A percentile compares a stretch with the other conserved stretches of the same genome.
Evolutionary conservation across 2,329 filamentous ascomycete genomes (phyloP).

Genomic region (Trichoderma harzianum): DNA sequence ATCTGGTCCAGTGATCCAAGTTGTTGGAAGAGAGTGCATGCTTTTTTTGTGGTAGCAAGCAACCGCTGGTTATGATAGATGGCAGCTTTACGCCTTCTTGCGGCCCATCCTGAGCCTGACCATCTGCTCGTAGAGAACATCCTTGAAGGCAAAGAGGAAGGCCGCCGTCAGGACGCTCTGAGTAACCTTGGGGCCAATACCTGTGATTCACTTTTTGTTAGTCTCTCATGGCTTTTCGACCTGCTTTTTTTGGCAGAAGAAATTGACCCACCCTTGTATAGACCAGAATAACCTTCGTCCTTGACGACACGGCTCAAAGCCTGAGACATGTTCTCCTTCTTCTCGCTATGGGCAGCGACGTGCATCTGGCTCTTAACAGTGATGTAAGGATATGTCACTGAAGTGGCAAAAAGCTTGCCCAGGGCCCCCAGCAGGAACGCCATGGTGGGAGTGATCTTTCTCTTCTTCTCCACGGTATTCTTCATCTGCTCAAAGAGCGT

Average conservation of each 20-base stretch:
- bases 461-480: constrained; percentile 73
- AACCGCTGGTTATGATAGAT: neutral
- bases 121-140: constrained; percentile 84
- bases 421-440: constrained; percentile 89
- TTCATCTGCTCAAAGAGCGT: constrained; percentile 98
- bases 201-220: constrained; percentile 41
- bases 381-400: constrained; percentile 96
- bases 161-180: constrained; percentile 96
- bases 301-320: constrained; percentile 75
- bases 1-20: constrained; percentile 20
- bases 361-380: constrained; percentile 98
- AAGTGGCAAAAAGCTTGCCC: constrained; percentile 91
- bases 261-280: constrained; percentile 73
- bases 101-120: constrained; percentile 58
- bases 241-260: neutral
- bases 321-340: constrained; percentile 75
- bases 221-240: neutral
- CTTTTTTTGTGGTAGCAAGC: neutral
- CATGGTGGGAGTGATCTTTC: constrained; percentile 75
- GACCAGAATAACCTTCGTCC: constrained; percentile 85
- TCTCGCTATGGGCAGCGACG: constrained; percentile 73
- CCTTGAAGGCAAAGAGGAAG: constrained; percentile 97
- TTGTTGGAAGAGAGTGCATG: neutral
- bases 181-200: constrained; percentile 92
- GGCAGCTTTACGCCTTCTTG: constrained; percentile 27